Evolutionary conservation across 139 green algal genomes (phyloP).

Genomic region (Asterochloris erici): DNA sequence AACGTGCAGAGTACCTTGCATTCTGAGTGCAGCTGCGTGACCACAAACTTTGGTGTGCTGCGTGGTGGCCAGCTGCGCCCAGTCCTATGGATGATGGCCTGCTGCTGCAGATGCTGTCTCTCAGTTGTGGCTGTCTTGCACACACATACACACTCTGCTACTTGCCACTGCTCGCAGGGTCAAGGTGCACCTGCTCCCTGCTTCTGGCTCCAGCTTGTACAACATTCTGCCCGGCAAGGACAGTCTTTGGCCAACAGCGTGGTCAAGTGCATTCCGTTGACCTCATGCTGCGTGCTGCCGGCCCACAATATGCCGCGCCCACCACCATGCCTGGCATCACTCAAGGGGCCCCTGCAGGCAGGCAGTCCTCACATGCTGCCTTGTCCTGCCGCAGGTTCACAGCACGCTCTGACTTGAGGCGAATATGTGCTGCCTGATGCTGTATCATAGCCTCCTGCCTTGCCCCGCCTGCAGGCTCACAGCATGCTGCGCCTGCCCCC

Average conservation of each 20-base stretch:
- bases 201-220: too few species aligned
- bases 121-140: too few species aligned
- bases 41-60: too few species aligned
- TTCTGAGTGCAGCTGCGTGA: too few species aligned
- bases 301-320: constrained; percentile 46
- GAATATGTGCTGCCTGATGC: background rate
- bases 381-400: background rate
- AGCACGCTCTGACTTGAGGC: background rate
- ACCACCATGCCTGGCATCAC: constrained; percentile 48
- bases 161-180: too few species aligned
- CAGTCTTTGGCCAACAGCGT: background rate
- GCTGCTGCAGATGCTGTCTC: too few species aligned
- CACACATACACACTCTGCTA: too few species aligned
- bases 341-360: constrained; percentile 52
- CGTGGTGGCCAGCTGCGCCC: too few species aligned
- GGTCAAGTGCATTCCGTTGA: background rate
- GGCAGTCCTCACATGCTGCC: background rate
- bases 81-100: too few species aligned
- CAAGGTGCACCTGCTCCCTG: too few species aligned
- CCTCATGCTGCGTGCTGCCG: background rate
- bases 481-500: constrained; percentile 59
- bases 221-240: too few species aligned
- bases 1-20: too few species aligned
- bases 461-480: background rate
- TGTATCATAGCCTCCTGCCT: background rate